These are phyloP conservation scores for Penicillium sp. DNA, from an alignment of 2,329 filamentous ascomycete species.

Conservation along the genomic window DNA sequence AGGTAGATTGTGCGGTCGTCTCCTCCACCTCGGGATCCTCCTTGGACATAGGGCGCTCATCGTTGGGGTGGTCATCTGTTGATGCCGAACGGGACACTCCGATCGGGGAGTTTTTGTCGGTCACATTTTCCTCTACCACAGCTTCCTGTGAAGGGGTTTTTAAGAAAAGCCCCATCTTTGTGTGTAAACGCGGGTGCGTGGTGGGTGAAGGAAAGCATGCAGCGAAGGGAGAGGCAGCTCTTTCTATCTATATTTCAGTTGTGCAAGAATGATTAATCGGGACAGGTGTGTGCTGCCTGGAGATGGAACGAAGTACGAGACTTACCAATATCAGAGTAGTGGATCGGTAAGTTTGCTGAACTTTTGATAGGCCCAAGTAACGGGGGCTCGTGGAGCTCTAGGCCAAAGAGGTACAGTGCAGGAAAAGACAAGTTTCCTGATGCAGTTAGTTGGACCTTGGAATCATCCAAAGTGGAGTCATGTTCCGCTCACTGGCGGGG, in stretches of 20 bases:
- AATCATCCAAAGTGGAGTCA: not conserved
- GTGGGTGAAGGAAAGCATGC: not conserved
- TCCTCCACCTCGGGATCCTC: not conserved
- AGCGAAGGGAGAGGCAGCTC: not conserved
- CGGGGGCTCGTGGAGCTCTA: not conserved
- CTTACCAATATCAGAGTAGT: not conserved
- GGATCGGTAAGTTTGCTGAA: not conserved
- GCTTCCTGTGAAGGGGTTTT: not conserved
- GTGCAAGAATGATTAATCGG: not conserved
- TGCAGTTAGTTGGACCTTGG: not conserved
- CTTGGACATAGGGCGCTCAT: not conserved
- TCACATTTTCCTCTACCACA: not conserved
- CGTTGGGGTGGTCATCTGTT: not conserved
- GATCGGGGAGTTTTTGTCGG: not conserved
- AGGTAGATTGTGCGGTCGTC: not conserved
- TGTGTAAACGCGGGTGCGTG: not conserved
- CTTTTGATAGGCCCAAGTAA: not conserved
- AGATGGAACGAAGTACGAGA: not conserved
- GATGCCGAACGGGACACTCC: not conserved
- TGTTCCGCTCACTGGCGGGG: not conserved
- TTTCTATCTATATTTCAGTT: not conserved
- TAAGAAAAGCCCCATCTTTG: not conserved
- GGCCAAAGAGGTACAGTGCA: not conserved
- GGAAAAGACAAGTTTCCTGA: not conserved
- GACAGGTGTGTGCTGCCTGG: not conserved